These are phyloP conservation scores for Diplodia intermedia DNA, from an alignment of 2,329 filamentous ascomycete genomes.

Conservation along the genomic window DNA sequence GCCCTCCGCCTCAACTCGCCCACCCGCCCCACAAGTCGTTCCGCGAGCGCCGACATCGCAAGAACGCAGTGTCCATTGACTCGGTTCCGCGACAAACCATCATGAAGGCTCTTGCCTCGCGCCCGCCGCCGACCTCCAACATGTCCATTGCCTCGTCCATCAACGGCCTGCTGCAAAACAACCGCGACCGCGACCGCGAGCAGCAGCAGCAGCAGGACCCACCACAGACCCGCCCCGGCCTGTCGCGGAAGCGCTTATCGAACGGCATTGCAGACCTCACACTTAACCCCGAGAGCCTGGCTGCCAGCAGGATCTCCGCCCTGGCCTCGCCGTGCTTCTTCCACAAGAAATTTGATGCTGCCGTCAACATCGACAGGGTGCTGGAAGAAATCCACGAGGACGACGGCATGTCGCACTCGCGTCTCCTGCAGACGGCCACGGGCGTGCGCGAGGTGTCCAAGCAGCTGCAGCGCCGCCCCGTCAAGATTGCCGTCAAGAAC, in stretches of 20 bases:
- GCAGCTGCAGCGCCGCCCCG: constrained; percentile 88
- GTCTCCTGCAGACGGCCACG: constrained; percentile 92
- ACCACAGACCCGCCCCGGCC: constrained; percentile 9
- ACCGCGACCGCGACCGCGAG: constrained; percentile 9
- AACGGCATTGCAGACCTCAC: constrained; percentile 62
- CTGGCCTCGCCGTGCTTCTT: constrained; percentile 96
- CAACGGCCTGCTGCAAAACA: constrained; percentile 60
- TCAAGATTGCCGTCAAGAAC: constrained; percentile 88
- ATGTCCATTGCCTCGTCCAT: constrained; percentile 69
- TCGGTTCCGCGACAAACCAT: constrained; percentile 79
- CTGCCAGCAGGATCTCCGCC: constrained; percentile 62
- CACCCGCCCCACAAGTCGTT: constrained; percentile 39
- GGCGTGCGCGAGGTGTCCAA: constrained; percentile 95
- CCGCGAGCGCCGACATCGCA: constrained; percentile 49
- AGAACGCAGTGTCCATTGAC: constrained; percentile 64
- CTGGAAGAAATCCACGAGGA: constrained; percentile 90
- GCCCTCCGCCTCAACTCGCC: constrained; percentile 11
- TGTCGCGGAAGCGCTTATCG: constrained; percentile 64
- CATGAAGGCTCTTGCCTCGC: constrained; percentile 79
- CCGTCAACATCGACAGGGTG: constrained; percentile 92
- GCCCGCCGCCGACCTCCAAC: constrained; percentile 61
- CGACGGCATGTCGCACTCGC: constrained; percentile 90
- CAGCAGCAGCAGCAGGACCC: constrained; percentile 9
- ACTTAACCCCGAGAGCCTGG: constrained; percentile 52
- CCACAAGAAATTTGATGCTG: constrained; percentile 95